A percentile compares a stretch with the other conserved stretches of the same genome.
phyloP scores from a whole-genome alignment of 768 basidiomycete species.

The Suillus spraguei region DNA sequence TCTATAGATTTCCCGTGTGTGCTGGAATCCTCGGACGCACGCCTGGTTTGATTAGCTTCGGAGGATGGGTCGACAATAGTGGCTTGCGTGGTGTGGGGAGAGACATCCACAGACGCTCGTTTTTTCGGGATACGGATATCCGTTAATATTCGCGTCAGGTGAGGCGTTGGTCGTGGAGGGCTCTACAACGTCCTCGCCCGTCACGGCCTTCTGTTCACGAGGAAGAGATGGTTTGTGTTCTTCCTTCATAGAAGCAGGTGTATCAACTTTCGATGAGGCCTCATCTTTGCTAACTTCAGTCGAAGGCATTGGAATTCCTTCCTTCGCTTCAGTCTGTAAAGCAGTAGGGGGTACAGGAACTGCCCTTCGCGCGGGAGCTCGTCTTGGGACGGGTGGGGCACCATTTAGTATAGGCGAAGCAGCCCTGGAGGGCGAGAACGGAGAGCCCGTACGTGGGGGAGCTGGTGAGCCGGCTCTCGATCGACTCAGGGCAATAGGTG shows the following conservation, averaged over 20 bases:
- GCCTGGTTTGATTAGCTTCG: slow-evolving; percentile 1
- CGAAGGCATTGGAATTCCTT: slow-evolving; percentile 4
- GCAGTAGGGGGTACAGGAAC: slow-evolving; percentile 31
- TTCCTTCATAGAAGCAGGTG: background rate
- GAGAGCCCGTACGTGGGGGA: slow-evolving; percentile 25
- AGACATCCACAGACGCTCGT: background rate
- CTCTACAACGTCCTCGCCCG: background rate
- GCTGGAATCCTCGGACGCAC: slow-evolving; percentile 11
- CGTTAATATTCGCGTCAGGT: background rate
- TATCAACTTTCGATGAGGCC: background rate
- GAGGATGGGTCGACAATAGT: background rate
- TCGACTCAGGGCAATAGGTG: slow-evolving; percentile 23
- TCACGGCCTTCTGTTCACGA: background rate
- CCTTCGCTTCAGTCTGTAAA: background rate
- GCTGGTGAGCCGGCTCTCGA: slow-evolving; percentile 30
- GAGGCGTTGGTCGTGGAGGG: background rate
- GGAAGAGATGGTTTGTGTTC: slow-evolving; percentile 1
- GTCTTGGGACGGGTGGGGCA: slow-evolving; percentile 64
- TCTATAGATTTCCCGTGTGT: slow-evolving; percentile 20
- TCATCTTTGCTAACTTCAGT: background rate
- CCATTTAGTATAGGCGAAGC: slow-evolving; percentile 37
- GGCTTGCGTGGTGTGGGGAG: background rate
- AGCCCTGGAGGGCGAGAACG: slow-evolving; percentile 36
- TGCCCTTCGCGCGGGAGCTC: slow-evolving; percentile 57
- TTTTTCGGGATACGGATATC: background rate